Evolutionary conservation across 805 yeast species (phyloP), one percentile per base, ranked within the genome.

Genomic region (Candida oleophila): DNA sequence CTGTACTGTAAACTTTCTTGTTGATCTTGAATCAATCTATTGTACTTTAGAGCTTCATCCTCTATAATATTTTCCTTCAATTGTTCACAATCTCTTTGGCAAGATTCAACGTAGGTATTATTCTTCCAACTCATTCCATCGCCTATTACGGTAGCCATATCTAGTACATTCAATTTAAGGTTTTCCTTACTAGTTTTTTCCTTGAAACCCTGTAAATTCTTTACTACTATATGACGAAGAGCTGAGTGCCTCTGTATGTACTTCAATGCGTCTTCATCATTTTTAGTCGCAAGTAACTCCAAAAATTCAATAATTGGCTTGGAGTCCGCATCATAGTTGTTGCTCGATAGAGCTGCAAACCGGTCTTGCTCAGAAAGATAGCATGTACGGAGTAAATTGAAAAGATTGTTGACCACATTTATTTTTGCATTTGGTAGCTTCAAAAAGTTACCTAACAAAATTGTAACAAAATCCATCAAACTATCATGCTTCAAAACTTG

Each of bases 21-120:
- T 47, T 73, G 76, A 60, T 88, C 96, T 55, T 85, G 90, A 2
- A 73, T 57, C 43, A 77, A 74, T 28, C 89, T 70, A 47, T 77
- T 73, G 48, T 68, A 73, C 47, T 74, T 77, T 39, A 74, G 68
- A 3, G 73, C 59, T 53, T 83, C 88, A 1, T 70, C 64, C 2
- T 70, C 60, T 7, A 71, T 59, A 2, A 81, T 68, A 48, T 55
- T 66, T 1, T 50, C 44, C 42, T 59, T 62, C 41, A 73, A 55
- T 40, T 55, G 64, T 5, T 59, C 64, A 38, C 74, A 69, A 41
- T 72, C 76, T 38, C 62, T 54, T 43, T 65, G 55, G 58, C 68
- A 55, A 49, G 65, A 55, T 51, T 68, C 64, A 59, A 73, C 44
- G 60, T 68, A 47, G 21, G 59, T 49, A 62, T 56, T 65, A 47